A percentile compares a stretch with the other conserved stretches of the same genome.
These are phyloP conservation scores for Gloeopeniophorella convolvens DNA, from an alignment of 768 basidiomycete species.

Conservation along the genomic window DNA sequence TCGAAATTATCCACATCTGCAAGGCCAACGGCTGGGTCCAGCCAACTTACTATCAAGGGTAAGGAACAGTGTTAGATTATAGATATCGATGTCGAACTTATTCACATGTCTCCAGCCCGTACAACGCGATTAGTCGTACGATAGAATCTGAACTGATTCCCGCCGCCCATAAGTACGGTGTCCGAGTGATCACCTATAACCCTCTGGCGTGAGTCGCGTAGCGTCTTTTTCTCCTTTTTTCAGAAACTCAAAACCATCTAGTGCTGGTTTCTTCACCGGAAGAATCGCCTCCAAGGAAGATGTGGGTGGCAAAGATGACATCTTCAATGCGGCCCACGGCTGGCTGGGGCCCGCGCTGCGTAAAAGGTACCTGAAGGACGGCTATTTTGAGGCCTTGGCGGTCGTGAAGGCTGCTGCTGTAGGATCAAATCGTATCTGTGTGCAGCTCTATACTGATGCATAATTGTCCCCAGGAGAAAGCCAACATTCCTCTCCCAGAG, in stretches of 20 bases:
- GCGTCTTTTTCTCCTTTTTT: not conserved
- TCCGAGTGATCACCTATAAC: slow-evolving; percentile 52
- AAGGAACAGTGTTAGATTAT: too few species aligned
- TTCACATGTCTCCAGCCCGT: too few species aligned
- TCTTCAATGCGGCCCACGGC: slow-evolving; percentile 33
- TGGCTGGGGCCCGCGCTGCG: slow-evolving; percentile 40
- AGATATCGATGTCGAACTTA: too few species aligned
- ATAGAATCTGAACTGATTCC: slow-evolving; percentile 48
- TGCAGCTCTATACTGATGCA: not conserved
- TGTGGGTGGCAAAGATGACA: slow-evolving; percentile 31
- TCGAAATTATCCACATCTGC: slow-evolving; percentile 53
- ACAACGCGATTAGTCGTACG: slow-evolving; percentile 43
- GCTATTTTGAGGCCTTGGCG: slow-evolving; percentile 39
- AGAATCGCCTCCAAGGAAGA: slow-evolving; percentile 36
- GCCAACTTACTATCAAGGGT: slow-evolving; percentile 53
- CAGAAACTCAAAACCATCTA: slow-evolving; percentile 7
- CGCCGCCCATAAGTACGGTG: slow-evolving; percentile 50
- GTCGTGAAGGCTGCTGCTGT: slow-evolving; percentile 37
- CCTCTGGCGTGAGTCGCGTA: slow-evolving; percentile 38
- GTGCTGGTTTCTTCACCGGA: slow-evolving; percentile 54
- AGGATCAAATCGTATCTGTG: slow-evolving; percentile 21
- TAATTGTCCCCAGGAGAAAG: slow-evolving; percentile 31
- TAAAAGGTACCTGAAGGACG: slow-evolving; percentile 37
- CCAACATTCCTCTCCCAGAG: slow-evolving; percentile 44
- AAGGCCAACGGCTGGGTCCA: slow-evolving; percentile 45